Conservation (phyloP, 257 asterid species). For the Salvia miltiorrhiza region DNA sequence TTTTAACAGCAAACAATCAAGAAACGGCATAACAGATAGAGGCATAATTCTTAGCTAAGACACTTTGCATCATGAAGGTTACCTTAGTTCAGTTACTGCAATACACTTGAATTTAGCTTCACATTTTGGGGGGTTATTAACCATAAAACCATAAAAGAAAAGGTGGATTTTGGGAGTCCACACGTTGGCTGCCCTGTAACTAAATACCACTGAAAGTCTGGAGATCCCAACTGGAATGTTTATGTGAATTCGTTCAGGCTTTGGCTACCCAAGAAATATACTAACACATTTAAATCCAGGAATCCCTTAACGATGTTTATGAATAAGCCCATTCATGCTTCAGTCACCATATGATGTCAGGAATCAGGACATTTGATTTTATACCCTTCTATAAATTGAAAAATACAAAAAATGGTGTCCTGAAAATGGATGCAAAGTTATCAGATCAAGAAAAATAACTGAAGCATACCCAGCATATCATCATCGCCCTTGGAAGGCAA, state of each 20-base stretch:
- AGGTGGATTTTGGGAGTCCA: background rate
- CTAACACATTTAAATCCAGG: background rate
- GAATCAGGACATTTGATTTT: background rate
- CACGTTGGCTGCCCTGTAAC: background rate
- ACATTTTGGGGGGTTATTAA: background rate
- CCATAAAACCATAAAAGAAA: background rate
- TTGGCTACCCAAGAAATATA: constrained; percentile 1
- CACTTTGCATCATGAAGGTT: background rate
- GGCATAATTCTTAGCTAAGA: constrained; percentile 1
- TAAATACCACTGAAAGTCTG: background rate
- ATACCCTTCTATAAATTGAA: background rate
- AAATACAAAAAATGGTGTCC: background rate
- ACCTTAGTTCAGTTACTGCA: background rate
- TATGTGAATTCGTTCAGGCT: background rate
- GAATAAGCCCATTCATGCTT: background rate
- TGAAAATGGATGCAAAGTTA: background rate
- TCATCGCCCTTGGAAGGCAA: constrained; percentile 67
- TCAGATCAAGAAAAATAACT: constrained; percentile 12
- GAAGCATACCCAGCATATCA: constrained; percentile 75
- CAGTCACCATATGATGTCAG: constrained; percentile 13
- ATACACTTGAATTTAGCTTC: background rate
- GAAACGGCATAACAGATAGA: background rate
- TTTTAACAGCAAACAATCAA: background rate
- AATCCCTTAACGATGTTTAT: background rate
- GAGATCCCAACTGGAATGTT: background rate